Base-by-base conservation (phyloP, 1,284 basidiomycete genomes). In the Singerocomus inundabilis region DNA sequence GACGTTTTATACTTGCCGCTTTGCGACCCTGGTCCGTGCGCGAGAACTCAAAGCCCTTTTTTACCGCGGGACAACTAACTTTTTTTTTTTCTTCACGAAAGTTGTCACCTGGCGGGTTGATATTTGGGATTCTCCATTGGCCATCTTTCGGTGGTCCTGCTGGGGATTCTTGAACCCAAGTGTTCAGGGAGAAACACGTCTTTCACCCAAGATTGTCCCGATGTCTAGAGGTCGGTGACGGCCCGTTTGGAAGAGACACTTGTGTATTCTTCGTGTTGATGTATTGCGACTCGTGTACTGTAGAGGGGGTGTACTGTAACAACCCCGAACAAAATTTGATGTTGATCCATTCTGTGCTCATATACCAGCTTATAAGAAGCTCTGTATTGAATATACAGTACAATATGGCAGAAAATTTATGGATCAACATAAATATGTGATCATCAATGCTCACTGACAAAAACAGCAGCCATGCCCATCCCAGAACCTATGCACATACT, bases 401-500 rank as follows among this genome's bases (percentile, higher is more conserved):
- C 12, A 21, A 24, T 10, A 21, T 12, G 10, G 16, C 44, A 12
- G 29, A 25, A 28, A 16, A 31, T 5, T 36, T 2, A 21, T 33
- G 13, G 15, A 29, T 6, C 15, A 30, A 26, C 5, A 16, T 36
- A 31, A 21, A 29, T 8, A 21, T 29, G 5, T 7, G 37, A 44
- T n/a, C 21, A n/a, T 72, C 60, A 89, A 58, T 89, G 84, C 75
- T 94, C 92, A 68, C 78, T 91, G 49, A 91, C 88, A 61, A 94
- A 88, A n/a, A 94, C 78, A 42, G 76, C 81, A 28, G 81, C 81
- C 82, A 90, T 90, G 46, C 84, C 90, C 95, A 97, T 96, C 33
- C 91, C 93, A 30, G 82, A 84, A 18, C 94, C 95, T 63, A 98
- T 91, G 70, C 96, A 98, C 96, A 98, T 98, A 60, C 85, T 90